Evolutionary conservation across 2,329 filamentous ascomycete species (phyloP), one percentile per base, ranked within the genome.

Genomic region (Alternaria longipes): DNA sequence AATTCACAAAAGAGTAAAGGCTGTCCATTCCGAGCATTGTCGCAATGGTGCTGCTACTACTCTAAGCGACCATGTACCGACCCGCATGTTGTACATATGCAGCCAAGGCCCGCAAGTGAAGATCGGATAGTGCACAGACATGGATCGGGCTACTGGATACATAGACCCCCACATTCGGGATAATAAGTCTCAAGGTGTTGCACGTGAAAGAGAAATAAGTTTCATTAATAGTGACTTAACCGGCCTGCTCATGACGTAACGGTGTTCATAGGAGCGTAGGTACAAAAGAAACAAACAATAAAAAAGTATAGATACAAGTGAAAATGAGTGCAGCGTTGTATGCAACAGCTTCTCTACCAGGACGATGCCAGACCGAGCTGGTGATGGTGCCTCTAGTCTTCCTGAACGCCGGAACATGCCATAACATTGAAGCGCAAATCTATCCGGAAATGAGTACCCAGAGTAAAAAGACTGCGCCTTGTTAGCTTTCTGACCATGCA

Each of bases 401-500:
- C 57, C 66, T 46, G 36, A 72, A 73, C 71, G 69, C 71, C 61
- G 66, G 47, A 57, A 56, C 59, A 59, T 52, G 56, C 45, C 59
- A 20, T 51, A 44, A 42, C n/a, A 40, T 20, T 52, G 51, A 54
- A 40, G 38, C 46, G 36, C 54, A 30, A 9, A 59, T 63, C 69
- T 76, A 87, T 53, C 86, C 86, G 50, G 86, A 85, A 64, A 91
- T 87, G 68, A 91, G 83, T 51, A 91, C 89, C 89, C 89, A 91
- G 61, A 91, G 82, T 52, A 85, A 84, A 72, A 75, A 78, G 56
- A 81, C 78, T 74, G 51, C 12, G 5, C n/a, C 26, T 16, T 20
- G 59, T 74, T 64, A 77, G 70, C 51, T 57, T 22, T 11, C 4
- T 12, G 16, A 36, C 12, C 22, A 20, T 58, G 61, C 36, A 69